phyloP scores from a whole-genome alignment of 179 eudicot species.

The Beta lomatogona region DNA sequence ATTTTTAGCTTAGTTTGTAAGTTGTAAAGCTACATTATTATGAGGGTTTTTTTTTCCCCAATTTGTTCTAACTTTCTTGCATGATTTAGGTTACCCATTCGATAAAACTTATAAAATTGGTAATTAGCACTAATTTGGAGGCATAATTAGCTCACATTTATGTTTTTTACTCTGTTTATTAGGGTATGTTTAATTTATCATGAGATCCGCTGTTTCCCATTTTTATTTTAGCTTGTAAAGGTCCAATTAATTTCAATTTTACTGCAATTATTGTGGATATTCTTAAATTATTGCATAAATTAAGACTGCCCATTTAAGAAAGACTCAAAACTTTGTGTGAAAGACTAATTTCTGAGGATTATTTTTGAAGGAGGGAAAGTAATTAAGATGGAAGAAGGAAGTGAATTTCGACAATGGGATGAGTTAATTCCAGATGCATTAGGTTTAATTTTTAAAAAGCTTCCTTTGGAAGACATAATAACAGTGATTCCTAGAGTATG shows the following conservation, averaged over 20 bases:
- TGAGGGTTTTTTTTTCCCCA: neutral
- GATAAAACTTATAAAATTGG: neutral
- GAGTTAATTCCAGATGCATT: constrained; percentile 77
- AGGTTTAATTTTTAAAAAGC: constrained; percentile 58
- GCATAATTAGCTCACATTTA: neutral
- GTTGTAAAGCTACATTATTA: neutral
- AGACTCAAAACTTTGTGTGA: neutral
- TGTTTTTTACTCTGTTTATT: neutral
- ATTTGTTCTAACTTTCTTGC: constrained; percentile 2
- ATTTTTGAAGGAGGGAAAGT: constrained; percentile 19
- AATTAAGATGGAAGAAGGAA: constrained; percentile 46
- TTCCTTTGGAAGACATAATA: constrained; percentile 52
- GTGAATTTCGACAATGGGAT: constrained; percentile 57
- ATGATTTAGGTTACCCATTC: neutral
- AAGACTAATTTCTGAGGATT: neutral
- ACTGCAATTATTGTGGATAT: too few species aligned
- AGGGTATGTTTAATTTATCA: neutral
- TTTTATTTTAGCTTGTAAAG: neutral
- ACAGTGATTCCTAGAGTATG: constrained; percentile 74
- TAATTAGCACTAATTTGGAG: neutral
- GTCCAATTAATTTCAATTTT: too few species aligned
- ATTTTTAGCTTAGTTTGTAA: neutral
- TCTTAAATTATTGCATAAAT: too few species aligned
- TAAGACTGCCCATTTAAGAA: neutral
- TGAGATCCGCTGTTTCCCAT: neutral